Evolutionary conservation across 345 rosid species (phyloP), one percentile per base, ranked within the genome.

Genomic region (Syzygium aromaticum): DNA sequence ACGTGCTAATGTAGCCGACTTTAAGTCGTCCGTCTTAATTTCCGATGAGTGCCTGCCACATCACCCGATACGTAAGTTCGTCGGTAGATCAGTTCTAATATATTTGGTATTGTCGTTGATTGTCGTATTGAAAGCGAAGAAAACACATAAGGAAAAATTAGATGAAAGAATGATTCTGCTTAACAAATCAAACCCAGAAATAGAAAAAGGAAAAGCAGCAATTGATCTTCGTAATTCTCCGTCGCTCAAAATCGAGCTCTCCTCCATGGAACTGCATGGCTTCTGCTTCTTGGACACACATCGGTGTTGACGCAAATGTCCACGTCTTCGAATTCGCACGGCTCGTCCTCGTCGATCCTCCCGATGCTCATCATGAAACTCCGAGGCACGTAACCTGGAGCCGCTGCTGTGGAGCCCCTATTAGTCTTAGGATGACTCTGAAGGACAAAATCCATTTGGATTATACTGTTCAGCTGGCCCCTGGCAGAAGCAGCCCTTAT

Each of bases 291-390:
- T 23, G 87, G 87, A 56, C 23, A 61, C 54, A 85, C 78, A 1
- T 11, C 78, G 30, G 54, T 49, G 54, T n/a, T 14, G 53, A 59
- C 88, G 21, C 61, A 46, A 64, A 88, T 46, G 49, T 63, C 85
- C 5, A 53, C 88, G 38, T 86, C 84, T n/a, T 86, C 86, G 1
- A 88, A 86, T 84, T 88, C 90, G 14, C 90, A 88, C 7, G 86
- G 88, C 84, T 84, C 77, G 51, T 88, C 90, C 86, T 88, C 90
- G 11, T 88, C 88, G 30, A 88, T 88, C 77, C 84, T 86, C 52
- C 51, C 90, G 17, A 88, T 59, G 53, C 84, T 54, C 9, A 77
- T 46, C 0, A 84, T 67, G 52, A 86, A 67, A 59, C 90, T 88
- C 59, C 90, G 64, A 30, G 67, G 84, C 67, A 88, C 52, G 16